These are phyloP conservation scores for Phaeophleospora eucalypticola DNA, from an alignment of 2,329 filamentous ascomycete genomes.

Conservation along the genomic window DNA sequence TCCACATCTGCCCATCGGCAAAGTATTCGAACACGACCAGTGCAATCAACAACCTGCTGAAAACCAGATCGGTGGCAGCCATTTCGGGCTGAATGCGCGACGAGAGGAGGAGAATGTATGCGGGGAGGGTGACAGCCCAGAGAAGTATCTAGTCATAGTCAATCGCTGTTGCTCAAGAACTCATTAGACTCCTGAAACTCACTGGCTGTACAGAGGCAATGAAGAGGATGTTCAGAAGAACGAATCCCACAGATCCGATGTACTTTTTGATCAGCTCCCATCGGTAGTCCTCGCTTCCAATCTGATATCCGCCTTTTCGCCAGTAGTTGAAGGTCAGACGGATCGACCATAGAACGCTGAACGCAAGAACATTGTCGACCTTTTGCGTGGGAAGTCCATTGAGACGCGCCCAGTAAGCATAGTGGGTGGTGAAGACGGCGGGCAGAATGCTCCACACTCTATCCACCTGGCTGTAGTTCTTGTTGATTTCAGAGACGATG, in stretches of 20 bases:
- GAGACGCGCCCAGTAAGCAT: slow-evolving; percentile 74
- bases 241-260: slow-evolving; percentile 64
- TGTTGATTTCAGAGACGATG: slow-evolving; percentile 75
- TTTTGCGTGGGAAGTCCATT: slow-evolving; percentile 65
- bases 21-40: slow-evolving; percentile 67
- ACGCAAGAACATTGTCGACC: slow-evolving; percentile 67
- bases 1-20: slow-evolving; percentile 91
- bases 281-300: slow-evolving; percentile 92
- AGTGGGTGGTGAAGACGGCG: slow-evolving; percentile 80
- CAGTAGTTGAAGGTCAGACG: slow-evolving; percentile 94
- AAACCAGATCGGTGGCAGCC: slow-evolving; percentile 53
- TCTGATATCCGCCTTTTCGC: slow-evolving; percentile 84
- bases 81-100: slow-evolving; percentile 57
- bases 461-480: slow-evolving; percentile 96
- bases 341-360: slow-evolving; percentile 64
- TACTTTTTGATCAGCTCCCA: slow-evolving; percentile 73
- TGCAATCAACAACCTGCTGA: slow-evolving; percentile 53
- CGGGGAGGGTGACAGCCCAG: slow-evolving; percentile 71
- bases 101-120: slow-evolving; percentile 73
- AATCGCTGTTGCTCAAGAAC: no score
- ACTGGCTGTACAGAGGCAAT: slow-evolving; percentile 73
- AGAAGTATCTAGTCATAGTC: slow-evolving; percentile 70
- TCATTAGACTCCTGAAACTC: no score
- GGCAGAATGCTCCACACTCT: slow-evolving; percentile 88
- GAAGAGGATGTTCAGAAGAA: slow-evolving; percentile 83